Conservation (phyloP, 2,329 filamentous ascomycete genomes). For the Gnomoniopsis sp. region DNA sequence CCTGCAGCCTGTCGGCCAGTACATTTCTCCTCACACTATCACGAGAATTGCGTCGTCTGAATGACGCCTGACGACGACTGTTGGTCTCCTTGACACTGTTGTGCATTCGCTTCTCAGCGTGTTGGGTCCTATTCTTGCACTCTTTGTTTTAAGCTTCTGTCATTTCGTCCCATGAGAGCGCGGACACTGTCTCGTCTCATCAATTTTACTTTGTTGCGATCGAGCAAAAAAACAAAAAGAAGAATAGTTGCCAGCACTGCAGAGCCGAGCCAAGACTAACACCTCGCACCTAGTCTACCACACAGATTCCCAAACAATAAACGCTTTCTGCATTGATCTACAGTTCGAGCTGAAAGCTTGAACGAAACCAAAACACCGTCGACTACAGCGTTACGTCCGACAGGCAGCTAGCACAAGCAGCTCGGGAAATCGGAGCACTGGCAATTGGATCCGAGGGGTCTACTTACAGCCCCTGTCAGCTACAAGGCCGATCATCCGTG, state of each 20-base stretch:
- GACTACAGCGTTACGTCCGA: constrained; percentile 5
- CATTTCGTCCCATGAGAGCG: neutral
- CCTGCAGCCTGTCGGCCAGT: neutral
- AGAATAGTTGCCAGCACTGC: neutral
- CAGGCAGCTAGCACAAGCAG: constrained; percentile 3
- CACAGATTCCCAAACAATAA: neutral
- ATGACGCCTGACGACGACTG: neutral
- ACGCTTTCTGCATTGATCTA: neutral
- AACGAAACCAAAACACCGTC: neutral
- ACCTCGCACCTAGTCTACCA: neutral
- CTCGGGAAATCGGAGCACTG: constrained; percentile 7
- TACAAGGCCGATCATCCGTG: constrained; percentile 18
- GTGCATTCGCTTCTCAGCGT: neutral
- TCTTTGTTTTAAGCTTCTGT: constrained; percentile 20
- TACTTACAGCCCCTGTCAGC: constrained; percentile 18
- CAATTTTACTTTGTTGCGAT: neutral
- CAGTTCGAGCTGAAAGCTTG: neutral
- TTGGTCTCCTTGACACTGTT: neutral
- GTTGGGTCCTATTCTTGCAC: neutral
- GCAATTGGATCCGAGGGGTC: neutral
- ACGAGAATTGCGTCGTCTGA: neutral
- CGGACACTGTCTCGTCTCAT: neutral
- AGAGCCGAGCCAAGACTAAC: neutral
- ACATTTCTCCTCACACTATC: neutral
- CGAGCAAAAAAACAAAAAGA: no score